Evolutionary conservation across 345 rosid genomes (phyloP), one percentile per base, ranked within the genome.

Genomic region (Camelina neglecta): DNA sequence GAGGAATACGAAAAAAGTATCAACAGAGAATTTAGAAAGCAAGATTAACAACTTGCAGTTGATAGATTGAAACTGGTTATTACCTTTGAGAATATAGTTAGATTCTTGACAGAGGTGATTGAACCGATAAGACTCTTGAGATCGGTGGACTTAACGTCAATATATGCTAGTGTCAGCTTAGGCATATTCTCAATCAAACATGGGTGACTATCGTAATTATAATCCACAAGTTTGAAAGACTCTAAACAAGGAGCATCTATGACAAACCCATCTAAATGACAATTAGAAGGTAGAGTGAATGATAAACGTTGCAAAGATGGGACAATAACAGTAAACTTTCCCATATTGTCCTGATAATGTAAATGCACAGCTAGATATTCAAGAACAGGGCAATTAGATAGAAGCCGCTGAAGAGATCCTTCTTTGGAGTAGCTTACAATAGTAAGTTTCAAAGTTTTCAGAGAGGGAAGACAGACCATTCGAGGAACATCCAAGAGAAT

Each of bases 301-400:
- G 60, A 56, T 29, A 56, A 54, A 54, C 59, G 31, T 6, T 54
- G 59, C 59, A 54, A 24, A 54, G 59, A 54, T 24, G 59, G 59
- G 35, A 24, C 35, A 13, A 7, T 33, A 56, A 56, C 29, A 56
- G 6, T 56, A n/a, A 26, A 7, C 20, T 15, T 33, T 56, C 16
- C 11, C 11, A 56, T 29, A 29, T 29, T 29, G 0, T 59, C 13
- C 16, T 10, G 4, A 16, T 9, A 7, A 9, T 1, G 0, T 15
- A 31, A 58, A 4, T 3, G 1, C 21, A 58, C 62, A 1, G 0
- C 7, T 26, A 56, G 61, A 16, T n/a, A 6, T 58, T 33, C 63
- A 9, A 59, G 44, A 35, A 33, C 63, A 0, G 63, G 44, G 10
- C 42, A 57, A 7, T 7, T 31, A 8, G 41, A 57, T 57, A 31